phyloP scores from a whole-genome alignment of 352 stramenopile species.

The Phytophthora chlamydospora region DNA sequence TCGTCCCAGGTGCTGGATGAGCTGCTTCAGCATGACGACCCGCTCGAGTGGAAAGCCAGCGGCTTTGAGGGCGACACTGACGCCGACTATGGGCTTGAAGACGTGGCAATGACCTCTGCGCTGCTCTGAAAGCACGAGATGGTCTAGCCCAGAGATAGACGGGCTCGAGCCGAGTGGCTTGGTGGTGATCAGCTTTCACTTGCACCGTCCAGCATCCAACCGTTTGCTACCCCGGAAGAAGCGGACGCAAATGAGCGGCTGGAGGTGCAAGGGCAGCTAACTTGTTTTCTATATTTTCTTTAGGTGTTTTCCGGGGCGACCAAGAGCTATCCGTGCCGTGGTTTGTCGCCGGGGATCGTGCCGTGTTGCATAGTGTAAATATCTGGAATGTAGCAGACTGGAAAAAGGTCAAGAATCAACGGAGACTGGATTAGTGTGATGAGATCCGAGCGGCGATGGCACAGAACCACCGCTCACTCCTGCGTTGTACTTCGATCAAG shows the following conservation, averaged over 20 bases:
- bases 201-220: not conserved
- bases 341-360: conserved; percentile 6
- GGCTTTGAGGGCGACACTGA: conserved; percentile 24
- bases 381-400: conserved; percentile 16
- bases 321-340: not conserved
- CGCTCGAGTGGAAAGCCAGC: conserved; percentile 41
- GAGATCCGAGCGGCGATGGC: conserved; percentile 8
- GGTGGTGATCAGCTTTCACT: not conserved
- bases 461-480: conserved; percentile 8
- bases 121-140: conserved; percentile 36
- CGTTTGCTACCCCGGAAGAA: not conserved
- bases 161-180: not conserved
- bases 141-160: conserved; percentile 25
- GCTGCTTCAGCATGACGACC: conserved; percentile 33
- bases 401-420: conserved; percentile 10
- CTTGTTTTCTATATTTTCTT: conserved; percentile 12
- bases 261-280: conserved; percentile 19
- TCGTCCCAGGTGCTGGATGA: conserved; percentile 41
- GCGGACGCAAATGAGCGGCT: not conserved
- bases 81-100: conserved; percentile 34
- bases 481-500: conserved; percentile 21
- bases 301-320: conserved; percentile 13
- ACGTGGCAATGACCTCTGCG: conserved; percentile 31
- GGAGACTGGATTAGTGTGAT: conserved; percentile 5
- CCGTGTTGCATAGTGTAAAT: conserved; percentile 23